These are phyloP conservation scores for Tetradesmus lagerheimii DNA, from an alignment of 139 green algal species.

Conservation along the genomic window DNA sequence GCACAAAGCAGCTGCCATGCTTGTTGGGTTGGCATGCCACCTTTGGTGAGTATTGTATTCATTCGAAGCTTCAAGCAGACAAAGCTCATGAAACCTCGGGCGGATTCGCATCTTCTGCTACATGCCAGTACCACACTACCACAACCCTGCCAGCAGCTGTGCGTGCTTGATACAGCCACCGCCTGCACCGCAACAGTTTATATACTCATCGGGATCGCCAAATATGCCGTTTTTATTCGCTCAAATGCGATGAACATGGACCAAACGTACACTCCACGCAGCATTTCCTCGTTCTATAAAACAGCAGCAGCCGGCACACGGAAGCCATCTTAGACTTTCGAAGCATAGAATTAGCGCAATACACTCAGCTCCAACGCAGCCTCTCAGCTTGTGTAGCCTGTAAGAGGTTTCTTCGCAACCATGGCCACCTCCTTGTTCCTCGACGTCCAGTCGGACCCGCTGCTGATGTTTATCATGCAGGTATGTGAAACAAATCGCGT, in stretches of 20 bases:
- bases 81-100: too few relatives aligned
- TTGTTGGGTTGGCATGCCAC: too few relatives aligned
- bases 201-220: too few relatives aligned
- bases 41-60: too few relatives aligned
- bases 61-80: too few relatives aligned
- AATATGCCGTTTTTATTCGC: not conserved
- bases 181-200: not conserved
- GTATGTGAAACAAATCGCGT: not conserved
- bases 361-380: not conserved
- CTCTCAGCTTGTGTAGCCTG: not conserved
- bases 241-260: not conserved
- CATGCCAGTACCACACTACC: not conserved
- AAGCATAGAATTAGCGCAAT: not conserved
- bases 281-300: not conserved
- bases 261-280: not conserved
- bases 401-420: not conserved
- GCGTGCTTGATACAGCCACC: too few relatives aligned
- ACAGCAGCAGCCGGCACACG: not conserved
- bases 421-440: not conserved
- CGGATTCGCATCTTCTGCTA: too few relatives aligned
- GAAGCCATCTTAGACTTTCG: not conserved
- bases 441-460: not conserved
- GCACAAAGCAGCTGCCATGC: too few relatives aligned
- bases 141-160: not conserved
- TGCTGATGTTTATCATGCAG: not conserved